Percentiles rank a stretch among this genome's conserved stretches.
These are phyloP conservation scores for Peniophora sp. DNA, from an alignment of 1,284 basidiomycete species.

Conservation along the genomic window DNA sequence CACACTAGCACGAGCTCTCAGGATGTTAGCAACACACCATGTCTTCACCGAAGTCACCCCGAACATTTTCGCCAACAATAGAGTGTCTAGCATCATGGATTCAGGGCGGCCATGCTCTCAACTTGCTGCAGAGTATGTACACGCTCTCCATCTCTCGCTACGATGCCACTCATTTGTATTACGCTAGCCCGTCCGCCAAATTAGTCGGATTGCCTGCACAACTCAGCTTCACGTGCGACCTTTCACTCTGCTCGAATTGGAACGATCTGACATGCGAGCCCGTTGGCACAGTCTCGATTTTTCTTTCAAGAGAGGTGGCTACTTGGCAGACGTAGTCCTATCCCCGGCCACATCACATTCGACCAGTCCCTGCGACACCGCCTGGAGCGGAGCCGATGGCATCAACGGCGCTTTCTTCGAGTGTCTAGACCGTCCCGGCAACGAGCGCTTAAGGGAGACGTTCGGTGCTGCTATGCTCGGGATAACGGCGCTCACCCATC, in stretches of 20 bases:
- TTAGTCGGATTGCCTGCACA: background rate
- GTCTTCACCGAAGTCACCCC: conserved; percentile 33
- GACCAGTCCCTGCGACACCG: conserved; percentile 17
- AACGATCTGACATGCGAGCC: too few species aligned
- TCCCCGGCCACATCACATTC: conserved; percentile 24
- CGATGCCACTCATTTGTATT: background rate
- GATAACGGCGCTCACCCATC: background rate
- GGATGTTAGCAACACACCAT: conserved; percentile 32
- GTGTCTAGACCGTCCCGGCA: conserved; percentile 21
- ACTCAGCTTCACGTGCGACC: background rate
- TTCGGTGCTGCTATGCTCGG: conserved; percentile 28
- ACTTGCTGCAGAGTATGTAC: background rate
- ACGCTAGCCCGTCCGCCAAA: background rate
- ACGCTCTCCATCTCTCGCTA: too few species aligned
- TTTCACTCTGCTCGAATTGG: too few species aligned
- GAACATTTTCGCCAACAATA: conserved; percentile 34
- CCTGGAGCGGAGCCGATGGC: conserved; percentile 22
- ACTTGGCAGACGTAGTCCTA: conserved; percentile 24
- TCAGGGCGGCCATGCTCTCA: conserved; percentile 26
- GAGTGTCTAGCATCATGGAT: conserved; percentile 32
- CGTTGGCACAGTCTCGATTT: conserved; percentile 31
- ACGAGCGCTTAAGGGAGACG: conserved; percentile 17
- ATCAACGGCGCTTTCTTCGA: conserved; percentile 18
- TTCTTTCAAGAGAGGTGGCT: conserved; percentile 23
- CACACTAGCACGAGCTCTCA: conserved; percentile 29